phyloP scores from a whole-genome alignment of 2,329 filamentous ascomycete species.

The Fusarium protoensiforme region DNA sequence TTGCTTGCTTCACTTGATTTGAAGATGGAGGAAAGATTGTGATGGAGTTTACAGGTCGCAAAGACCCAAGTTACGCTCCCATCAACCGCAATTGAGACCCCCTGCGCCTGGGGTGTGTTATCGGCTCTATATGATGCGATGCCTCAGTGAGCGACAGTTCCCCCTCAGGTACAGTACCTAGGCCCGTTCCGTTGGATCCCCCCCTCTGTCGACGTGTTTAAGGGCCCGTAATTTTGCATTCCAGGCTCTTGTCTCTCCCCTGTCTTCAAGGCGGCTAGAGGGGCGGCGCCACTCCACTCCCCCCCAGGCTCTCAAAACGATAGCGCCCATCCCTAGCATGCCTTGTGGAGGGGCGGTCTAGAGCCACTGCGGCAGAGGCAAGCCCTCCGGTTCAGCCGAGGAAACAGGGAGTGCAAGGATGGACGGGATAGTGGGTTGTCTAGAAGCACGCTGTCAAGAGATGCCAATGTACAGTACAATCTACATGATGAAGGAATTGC shows the following conservation, averaged over 20 bases:
- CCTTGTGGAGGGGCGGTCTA: not conserved
- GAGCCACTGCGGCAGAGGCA: not conserved
- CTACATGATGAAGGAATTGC: not conserved
- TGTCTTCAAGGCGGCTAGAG: not conserved
- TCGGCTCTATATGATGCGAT: conserved; percentile 1
- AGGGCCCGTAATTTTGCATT: not conserved
- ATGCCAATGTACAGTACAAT: not conserved
- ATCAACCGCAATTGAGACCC: not conserved
- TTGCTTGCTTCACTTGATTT: not conserved
- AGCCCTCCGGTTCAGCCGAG: not conserved
- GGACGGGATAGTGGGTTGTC: not conserved
- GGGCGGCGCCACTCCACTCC: not conserved
- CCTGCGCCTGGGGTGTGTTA: not conserved
- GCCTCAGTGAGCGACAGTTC: not conserved
- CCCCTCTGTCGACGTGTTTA: not conserved
- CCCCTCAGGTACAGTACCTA: not conserved
- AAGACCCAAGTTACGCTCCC: not conserved
- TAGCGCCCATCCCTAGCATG: not conserved
- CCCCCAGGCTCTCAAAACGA: not conserved
- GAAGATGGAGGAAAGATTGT: not conserved
- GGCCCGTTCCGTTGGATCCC: not conserved
- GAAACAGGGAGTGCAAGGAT: not conserved
- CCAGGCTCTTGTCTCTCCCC: not conserved
- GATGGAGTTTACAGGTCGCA: not conserved
- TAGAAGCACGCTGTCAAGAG: not conserved